A percentile compares a stretch with the other conserved stretches of the same genome.
These are phyloP conservation scores for Panicum miliaceum DNA, from an alignment of 176 grass and related monocot species.

Conservation along the genomic window DNA sequence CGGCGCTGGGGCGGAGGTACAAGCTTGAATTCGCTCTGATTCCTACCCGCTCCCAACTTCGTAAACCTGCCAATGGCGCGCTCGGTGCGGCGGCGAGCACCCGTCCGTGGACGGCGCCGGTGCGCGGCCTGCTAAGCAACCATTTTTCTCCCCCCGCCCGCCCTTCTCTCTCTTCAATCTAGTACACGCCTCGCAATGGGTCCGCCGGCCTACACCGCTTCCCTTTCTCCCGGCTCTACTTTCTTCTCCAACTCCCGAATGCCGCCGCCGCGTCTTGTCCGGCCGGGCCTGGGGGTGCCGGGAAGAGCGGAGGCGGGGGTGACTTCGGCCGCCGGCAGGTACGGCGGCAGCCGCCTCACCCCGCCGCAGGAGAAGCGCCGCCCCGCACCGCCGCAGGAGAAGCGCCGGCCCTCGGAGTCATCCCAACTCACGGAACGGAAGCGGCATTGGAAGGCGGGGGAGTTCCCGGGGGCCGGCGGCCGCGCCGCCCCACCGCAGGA, in stretches of 20 bases:
- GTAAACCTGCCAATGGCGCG: background rate
- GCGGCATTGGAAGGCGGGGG: conserved; percentile 72
- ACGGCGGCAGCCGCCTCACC: background rate
- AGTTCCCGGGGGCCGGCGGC: conserved; percentile 43
- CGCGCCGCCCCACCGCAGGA: background rate
- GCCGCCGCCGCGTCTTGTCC: background rate
- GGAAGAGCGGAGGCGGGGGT: background rate
- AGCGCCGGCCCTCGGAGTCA: background rate
- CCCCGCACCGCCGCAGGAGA: background rate
- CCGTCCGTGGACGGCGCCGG: background rate
- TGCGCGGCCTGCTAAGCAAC: background rate
- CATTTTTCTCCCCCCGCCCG: too few species aligned
- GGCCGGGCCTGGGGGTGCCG: background rate
- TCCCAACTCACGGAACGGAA: background rate
- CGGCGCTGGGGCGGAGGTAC: background rate
- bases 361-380: conserved; percentile 49
- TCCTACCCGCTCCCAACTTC: background rate
- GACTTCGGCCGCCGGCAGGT: background rate
- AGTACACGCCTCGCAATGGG: background rate
- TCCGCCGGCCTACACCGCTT: background rate
- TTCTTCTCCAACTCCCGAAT: conserved; percentile 5
- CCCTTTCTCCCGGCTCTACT: background rate
- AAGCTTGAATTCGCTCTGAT: background rate
- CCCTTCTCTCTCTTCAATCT: too few species aligned
- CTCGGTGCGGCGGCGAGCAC: background rate